Base-by-base conservation (phyloP, 2,329 filamentous ascomycete species). In the Sclerotinia spermophila region DNA sequence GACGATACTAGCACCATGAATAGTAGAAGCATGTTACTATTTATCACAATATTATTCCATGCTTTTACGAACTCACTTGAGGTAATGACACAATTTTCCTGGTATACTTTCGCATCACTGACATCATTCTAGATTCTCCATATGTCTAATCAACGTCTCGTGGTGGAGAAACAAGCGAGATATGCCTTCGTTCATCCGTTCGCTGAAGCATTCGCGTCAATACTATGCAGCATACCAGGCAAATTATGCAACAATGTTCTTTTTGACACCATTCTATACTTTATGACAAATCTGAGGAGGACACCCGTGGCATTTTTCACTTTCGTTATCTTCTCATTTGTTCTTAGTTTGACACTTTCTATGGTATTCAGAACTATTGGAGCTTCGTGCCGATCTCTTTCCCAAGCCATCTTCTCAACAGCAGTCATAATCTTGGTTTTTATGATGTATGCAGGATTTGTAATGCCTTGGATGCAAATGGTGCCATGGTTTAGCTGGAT, bases 161-260 rank as follows among this genome's bases (percentile, higher is more conserved):
- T 97, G 76, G 92, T 97, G 73, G 93, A 97, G 79, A 97, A 97
- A 79, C 95, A 97, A 76, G 83, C 86, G 69, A 88, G 92, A 72
- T 97, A 97, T 79, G 94, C 94, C 30, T 85, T 97, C 21, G 97
- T 97, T 76, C 94, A 97, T 77, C 93, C 95, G 0, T 94, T 91
- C 19, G 92, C 94, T 15, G 94, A 97, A 84, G 93, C 94, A n/a
- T 85, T 95, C 64, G 89, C 94, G 0, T 96, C 92, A 15, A 96
- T 97, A 90, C 81, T 97, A 42, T 91, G 88, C 73, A 94, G 97
- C 76, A 82, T 97, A 81, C 94, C 94, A 0, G 93, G 93, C 81
- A 97, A 95, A 80, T 81, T 97, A 17, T 44, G 70, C 27, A 76
- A 73, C 24, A 71, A 72, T 5, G 85, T 97, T 73, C 82, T 87